Evolutionary conservation across 1,139 yeast species (phyloP).

Genomic region (Tardiomyces blankii): DNA sequence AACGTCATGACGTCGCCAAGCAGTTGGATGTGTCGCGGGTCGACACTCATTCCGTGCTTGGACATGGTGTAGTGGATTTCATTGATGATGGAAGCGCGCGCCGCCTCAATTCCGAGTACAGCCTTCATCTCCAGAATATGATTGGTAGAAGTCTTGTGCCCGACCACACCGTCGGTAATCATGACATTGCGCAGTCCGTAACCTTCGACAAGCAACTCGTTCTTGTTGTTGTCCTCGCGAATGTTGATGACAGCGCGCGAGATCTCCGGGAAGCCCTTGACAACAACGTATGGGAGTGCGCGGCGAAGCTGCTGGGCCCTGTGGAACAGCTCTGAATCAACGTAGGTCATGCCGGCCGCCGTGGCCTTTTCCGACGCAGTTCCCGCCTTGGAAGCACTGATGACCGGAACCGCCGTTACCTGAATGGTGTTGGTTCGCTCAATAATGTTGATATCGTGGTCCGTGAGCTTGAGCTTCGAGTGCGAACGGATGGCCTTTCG

Average conservation of each 20-base stretch:
- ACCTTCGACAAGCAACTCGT: constrained; percentile 92
- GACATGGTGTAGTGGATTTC: constrained; percentile 98
- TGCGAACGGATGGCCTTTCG: constrained; percentile 75
- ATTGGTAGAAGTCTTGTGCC: constrained; percentile 77
- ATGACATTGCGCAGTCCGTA: constrained; percentile 93
- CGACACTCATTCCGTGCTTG: constrained; percentile 99
- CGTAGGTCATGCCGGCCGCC: constrained; percentile 28
- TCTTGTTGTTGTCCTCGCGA: constrained; percentile 62
- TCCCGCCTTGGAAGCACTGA: constrained; percentile 27
- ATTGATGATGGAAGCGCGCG: constrained; percentile 80
- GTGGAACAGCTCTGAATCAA: constrained; percentile 60
- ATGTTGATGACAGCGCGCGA: constrained; percentile 95
- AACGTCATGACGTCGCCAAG: constrained; percentile 98
- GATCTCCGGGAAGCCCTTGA: constrained; percentile 85
- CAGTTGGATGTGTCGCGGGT: constrained; percentile 97
- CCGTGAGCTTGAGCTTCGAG: constrained; percentile 76
- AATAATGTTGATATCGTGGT: constrained; percentile 58
- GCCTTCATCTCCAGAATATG: constrained; percentile 84
- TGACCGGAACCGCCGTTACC: constrained; percentile 59
- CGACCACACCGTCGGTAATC: constrained; percentile 96
- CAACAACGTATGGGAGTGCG: constrained; percentile 74
- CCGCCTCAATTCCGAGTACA: constrained; percentile 96
- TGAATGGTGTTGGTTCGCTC: constrained; percentile 56
- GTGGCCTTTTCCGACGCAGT: constrained; percentile 6
- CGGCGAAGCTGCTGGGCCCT: constrained; percentile 86